Evolutionary conservation across 1,284 basidiomycete genomes (phyloP).

Genomic region (Irpex sp.): DNA sequence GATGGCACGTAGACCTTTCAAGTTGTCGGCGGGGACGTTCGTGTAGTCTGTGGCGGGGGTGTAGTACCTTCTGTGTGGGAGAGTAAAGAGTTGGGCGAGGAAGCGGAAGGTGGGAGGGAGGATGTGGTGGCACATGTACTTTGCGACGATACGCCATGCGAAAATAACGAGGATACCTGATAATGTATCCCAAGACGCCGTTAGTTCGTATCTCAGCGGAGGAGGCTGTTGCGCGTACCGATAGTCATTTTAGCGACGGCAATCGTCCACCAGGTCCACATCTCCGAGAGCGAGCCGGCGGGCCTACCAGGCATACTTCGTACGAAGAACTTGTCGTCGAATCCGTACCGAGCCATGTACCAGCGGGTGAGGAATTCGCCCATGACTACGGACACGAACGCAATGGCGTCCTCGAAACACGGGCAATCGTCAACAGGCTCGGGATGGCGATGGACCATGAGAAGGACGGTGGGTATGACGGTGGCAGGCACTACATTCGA

Average conservation of each 20-base stretch:
- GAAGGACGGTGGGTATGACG: constrained; percentile 61
- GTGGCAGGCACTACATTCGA: constrained; percentile 59
- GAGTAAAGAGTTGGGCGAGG: constrained; percentile 55
- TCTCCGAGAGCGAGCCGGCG: constrained; percentile 46
- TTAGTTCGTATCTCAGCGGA: not conserved
- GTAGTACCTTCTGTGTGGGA: constrained; percentile 82
- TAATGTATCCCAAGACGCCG: no score
- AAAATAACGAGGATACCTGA: constrained; percentile 72
- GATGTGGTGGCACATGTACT: constrained; percentile 66
- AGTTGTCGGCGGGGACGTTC: constrained; percentile 52
- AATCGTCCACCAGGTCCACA: constrained; percentile 51
- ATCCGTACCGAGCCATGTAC: constrained; percentile 39
- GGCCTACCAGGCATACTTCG: constrained; percentile 57
- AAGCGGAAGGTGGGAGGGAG: constrained; percentile 83
- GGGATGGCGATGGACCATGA: constrained; percentile 86
- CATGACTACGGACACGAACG: constrained; percentile 82
- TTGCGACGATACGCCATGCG: constrained; percentile 81
- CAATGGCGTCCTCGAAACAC: constrained; percentile 97
- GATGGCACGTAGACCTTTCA: constrained; percentile 59
- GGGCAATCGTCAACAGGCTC: constrained; percentile 95
- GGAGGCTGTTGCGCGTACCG: constrained; percentile 31
- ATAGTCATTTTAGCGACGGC: constrained; percentile 61
- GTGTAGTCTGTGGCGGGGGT: constrained; percentile 86
- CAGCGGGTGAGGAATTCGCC: constrained; percentile 76
- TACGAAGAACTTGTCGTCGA: constrained; percentile 30